Conservation (phyloP, 805 yeast genomes). For the Lachancea lanzarotensis region DNA sequence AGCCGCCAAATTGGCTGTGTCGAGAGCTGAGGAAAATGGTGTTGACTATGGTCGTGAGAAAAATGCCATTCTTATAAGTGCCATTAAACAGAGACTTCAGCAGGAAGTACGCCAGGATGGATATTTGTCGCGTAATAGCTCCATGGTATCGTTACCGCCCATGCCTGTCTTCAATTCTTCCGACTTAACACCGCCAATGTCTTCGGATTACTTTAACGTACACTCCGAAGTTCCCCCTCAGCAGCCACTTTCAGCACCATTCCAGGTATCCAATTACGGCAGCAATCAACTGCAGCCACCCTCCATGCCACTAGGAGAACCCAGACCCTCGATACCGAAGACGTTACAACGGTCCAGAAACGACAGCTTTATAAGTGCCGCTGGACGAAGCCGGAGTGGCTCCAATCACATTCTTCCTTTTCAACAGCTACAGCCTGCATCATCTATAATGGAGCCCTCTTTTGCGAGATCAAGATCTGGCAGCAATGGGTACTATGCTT, state of each 20-base stretch:
- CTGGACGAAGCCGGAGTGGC: conserved; percentile 20
- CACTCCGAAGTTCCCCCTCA: conserved; percentile 2
- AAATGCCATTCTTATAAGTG: conserved; percentile 33
- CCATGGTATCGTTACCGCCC: conserved; percentile 23
- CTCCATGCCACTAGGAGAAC: conserved; percentile 8
- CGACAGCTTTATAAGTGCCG: conserved; percentile 13
- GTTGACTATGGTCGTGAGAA: conserved; percentile 36
- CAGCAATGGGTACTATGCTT: conserved; percentile 15
- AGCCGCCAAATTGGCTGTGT: conserved; percentile 51
- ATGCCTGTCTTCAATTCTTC: conserved; percentile 8
- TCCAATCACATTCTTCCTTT: conserved; percentile 17
- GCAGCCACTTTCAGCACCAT: conserved; percentile 5
- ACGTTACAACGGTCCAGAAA: conserved; percentile 10
- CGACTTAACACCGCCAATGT: neutral
- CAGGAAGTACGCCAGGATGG: conserved; percentile 28
- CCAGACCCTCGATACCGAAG: conserved; percentile 5
- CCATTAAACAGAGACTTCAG: conserved; percentile 35
- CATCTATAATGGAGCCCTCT: conserved; percentile 4
- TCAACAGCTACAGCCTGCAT: conserved; percentile 6
- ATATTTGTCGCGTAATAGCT: conserved; percentile 25
- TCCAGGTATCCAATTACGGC: neutral
- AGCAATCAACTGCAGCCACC: conserved; percentile 3
- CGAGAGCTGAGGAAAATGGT: conserved; percentile 29
- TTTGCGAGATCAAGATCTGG: conserved; percentile 20
- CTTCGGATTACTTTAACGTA: conserved; percentile 4